Conservation (phyloP, 192 early-diverging fungal genomes). For the Blastocladiella britannica region DNA sequence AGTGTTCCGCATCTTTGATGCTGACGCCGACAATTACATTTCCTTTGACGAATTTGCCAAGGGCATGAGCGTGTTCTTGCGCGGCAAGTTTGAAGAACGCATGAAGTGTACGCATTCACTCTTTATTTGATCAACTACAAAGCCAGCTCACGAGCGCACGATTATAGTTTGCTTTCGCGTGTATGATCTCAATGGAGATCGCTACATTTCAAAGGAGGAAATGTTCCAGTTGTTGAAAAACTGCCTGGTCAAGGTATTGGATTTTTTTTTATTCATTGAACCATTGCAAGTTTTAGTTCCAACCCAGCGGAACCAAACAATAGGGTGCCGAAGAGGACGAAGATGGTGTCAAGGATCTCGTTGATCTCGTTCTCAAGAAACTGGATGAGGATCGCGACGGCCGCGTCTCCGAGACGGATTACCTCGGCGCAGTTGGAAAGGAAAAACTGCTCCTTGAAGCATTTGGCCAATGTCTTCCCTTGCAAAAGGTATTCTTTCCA, state of each 20-base stretch:
- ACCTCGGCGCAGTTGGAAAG: conserved; percentile 27
- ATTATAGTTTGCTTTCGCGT: conserved; percentile 34
- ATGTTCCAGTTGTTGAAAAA: conserved; percentile 44
- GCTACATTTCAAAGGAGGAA: conserved; percentile 40
- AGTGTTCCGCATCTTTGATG: conserved; percentile 40
- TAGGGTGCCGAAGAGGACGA: conserved; percentile 32
- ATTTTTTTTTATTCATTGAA: too few species aligned
- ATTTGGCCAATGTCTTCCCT: conserved; percentile 34
- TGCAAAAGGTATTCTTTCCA: too few species aligned
- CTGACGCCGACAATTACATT: conserved; percentile 38
- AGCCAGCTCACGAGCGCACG: neutral
- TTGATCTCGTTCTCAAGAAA: conserved; percentile 35
- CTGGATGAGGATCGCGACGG: conserved; percentile 37
- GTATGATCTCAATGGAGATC: conserved; percentile 39
- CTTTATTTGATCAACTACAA: neutral
- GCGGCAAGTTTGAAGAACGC: conserved; percentile 25
- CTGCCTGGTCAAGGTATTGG: conserved; percentile 20
- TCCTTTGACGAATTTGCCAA: conserved; percentile 30
- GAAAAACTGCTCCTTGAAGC: conserved; percentile 33
- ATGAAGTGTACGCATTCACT: conserved; percentile 16
- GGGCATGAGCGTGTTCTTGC: conserved; percentile 33
- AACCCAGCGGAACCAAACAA: too few species aligned
- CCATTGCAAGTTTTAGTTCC: too few species aligned
- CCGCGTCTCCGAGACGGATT: conserved; percentile 32
- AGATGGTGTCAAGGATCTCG: conserved; percentile 39